These are phyloP conservation scores for Penicillium subrubescens DNA, from an alignment of 495 filamentous ascomycete species.

Conservation along the genomic window DNA sequence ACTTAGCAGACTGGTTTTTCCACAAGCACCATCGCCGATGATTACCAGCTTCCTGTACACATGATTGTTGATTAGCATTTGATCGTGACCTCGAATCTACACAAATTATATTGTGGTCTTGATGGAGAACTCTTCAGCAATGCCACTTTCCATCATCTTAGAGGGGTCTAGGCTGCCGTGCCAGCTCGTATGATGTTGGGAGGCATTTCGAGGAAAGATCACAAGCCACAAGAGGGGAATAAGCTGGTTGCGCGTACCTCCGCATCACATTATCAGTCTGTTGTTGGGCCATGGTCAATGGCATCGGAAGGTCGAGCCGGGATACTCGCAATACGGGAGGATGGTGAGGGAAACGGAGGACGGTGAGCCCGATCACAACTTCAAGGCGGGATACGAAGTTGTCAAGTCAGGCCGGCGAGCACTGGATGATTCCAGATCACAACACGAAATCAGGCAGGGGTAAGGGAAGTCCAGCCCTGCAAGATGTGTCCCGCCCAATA, in stretches of 20 bases:
- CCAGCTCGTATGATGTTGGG: conserved; percentile 8
- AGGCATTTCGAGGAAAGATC: conserved; percentile 11
- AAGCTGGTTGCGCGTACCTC: conserved; percentile 54
- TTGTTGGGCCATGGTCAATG: conserved; percentile 59
- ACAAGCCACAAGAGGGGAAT: conserved; percentile 7
- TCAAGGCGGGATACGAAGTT: conserved; percentile 2
- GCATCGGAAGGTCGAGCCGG: conserved; percentile 9
- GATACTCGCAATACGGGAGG: conserved; percentile 10
- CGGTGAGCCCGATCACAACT: conserved; percentile 11
- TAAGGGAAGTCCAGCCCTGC: conserved; percentile 16
- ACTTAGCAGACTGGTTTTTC: conserved; percentile 95
- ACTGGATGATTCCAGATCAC: conserved; percentile 13
- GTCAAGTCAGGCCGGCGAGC: conserved; percentile 13
- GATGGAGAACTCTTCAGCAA: background rate
- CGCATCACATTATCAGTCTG: conserved; percentile 70
- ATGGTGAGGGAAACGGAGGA: conserved; percentile 12
- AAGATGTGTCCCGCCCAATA: conserved; percentile 23
- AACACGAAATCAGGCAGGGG: conserved; percentile 20
- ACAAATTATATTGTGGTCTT: background rate
- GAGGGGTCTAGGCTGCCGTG: conserved; percentile 3
- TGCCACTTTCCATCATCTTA: background rate
- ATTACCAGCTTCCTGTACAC: conserved; percentile 92
- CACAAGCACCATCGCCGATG: conserved; percentile 97
- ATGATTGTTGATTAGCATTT: conserved; percentile 19
- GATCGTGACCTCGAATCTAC: background rate